These are phyloP conservation scores for Echites panduratus DNA, from an alignment of 257 asterid genomes.

Conservation along the genomic window DNA sequence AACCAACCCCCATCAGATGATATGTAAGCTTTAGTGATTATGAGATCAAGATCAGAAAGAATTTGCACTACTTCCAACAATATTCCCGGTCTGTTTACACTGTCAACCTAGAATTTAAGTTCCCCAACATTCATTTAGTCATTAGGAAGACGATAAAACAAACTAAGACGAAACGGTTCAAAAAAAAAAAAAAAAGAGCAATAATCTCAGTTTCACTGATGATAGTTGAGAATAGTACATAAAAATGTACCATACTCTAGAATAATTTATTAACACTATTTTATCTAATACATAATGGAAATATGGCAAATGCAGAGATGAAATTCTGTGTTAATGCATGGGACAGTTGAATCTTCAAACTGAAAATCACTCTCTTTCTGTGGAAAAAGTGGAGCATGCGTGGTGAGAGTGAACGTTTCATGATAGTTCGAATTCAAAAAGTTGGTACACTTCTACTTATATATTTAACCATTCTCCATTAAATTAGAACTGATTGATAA, in stretches of 20 bases:
- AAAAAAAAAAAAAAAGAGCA: neutral
- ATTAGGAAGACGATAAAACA: neutral
- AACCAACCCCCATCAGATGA: slow-evolving; percentile 99
- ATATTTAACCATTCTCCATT: neutral
- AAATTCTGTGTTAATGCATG: neutral
- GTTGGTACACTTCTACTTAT: neutral
- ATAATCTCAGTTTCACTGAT: neutral
- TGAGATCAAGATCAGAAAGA: slow-evolving; percentile 86
- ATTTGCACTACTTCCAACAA: slow-evolving; percentile 97
- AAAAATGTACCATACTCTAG: neutral
- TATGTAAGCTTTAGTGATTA: slow-evolving; percentile 89
- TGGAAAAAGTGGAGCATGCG: no score
- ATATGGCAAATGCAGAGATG: neutral
- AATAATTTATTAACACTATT: neutral
- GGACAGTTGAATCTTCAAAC: neutral
- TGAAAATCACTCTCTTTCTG: no score
- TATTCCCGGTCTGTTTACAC: slow-evolving; percentile 97
- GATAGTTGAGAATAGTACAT: neutral
- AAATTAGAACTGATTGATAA: neutral
- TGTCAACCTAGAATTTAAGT: slow-evolving; percentile 62
- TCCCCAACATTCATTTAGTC: slow-evolving; percentile 13
- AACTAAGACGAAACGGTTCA: neutral
- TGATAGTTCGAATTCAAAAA: no score
- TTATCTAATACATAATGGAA: neutral
- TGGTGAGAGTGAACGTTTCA: no score